Percentiles rank a stretch among this genome's conserved stretches.
Conservation (phyloP, 1,139 yeast genomes). For the Debaryomyces robertsiae region DNA sequence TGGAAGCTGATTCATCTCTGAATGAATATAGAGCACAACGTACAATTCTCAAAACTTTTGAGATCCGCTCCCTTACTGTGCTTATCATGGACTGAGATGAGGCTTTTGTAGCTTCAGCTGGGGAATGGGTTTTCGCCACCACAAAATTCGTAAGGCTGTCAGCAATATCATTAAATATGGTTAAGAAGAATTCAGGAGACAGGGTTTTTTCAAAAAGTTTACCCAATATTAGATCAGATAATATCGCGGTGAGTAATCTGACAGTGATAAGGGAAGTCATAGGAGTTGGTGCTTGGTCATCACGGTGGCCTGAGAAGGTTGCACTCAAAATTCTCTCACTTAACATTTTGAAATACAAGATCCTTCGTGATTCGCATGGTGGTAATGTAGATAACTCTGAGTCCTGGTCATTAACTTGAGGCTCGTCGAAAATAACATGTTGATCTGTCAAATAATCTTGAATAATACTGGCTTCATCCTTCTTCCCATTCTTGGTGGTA, state of each 20-base stretch:
- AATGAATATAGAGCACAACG: no score
- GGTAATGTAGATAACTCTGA: not conserved
- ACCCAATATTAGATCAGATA: conserved; percentile 39
- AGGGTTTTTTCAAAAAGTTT: conserved; percentile 33
- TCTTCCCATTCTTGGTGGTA: conserved; percentile 15
- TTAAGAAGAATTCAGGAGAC: conserved; percentile 32
- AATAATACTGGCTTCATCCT: conserved; percentile 1
- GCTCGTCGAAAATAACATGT: conserved; percentile 24
- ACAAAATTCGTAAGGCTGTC: no score
- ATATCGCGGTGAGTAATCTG: conserved; percentile 29
- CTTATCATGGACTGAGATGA: no score
- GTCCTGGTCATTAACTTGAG: not conserved
- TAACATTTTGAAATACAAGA: conserved; percentile 30
- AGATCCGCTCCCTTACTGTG: no score
- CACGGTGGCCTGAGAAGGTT: conserved; percentile 18
- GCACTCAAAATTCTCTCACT: conserved; percentile 24
- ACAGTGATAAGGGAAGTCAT: conserved; percentile 33
- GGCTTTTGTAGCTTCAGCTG: no score
- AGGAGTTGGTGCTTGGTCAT: conserved; percentile 13
- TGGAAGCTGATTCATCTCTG: not conserved
- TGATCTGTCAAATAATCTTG: conserved; percentile 10
- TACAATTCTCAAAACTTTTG: no score
- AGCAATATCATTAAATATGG: no score
- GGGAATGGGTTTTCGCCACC: no score
- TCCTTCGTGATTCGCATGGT: conserved; percentile 8